Percentiles rank a stretch among this genome's conserved stretches.
Conservation (phyloP, 2,329 filamentous ascomycete species). For the Colletotrichum zoysiae region DNA sequence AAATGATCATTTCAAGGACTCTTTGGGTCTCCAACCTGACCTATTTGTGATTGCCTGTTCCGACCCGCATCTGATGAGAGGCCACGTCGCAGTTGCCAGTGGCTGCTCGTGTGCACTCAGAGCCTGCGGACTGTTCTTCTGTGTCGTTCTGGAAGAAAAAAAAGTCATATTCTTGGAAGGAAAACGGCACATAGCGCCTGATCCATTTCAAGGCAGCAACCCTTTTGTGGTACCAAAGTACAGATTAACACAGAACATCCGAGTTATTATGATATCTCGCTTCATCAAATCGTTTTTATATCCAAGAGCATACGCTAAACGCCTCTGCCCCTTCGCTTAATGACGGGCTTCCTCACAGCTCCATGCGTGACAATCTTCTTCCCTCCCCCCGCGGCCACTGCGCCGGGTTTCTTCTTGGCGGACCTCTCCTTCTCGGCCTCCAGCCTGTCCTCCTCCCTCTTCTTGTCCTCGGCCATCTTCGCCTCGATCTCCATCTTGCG, state of each 20-base stretch:
- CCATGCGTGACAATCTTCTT: slow-evolving; percentile 74
- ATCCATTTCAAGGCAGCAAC: too few species aligned
- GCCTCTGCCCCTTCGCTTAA: slow-evolving; percentile 68
- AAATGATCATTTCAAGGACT: neutral
- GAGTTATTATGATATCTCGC: neutral
- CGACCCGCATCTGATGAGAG: neutral
- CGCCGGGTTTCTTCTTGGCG: slow-evolving; percentile 55
- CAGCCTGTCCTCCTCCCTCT: slow-evolving; percentile 70
- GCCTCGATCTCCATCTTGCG: slow-evolving; percentile 92
- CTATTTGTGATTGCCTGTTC: neutral
- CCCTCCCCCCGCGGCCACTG: slow-evolving; percentile 45
- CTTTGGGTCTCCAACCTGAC: too few species aligned
- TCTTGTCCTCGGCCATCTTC: slow-evolving; percentile 90
- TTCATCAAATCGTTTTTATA: slow-evolving; percentile 5
- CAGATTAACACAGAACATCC: neutral
- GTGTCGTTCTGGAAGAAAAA: neutral
- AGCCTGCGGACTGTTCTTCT: neutral
- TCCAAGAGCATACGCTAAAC: slow-evolving; percentile 51
- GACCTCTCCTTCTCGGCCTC: slow-evolving; percentile 62
- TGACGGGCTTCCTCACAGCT: slow-evolving; percentile 71
- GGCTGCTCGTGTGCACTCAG: neutral
- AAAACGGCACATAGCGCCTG: neutral
- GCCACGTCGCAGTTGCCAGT: neutral
- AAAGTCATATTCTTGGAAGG: neutral
- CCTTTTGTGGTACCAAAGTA: too few species aligned